Conservation (phyloP, 2,329 filamentous ascomycete genomes). For the Penicillium sp. region DNA sequence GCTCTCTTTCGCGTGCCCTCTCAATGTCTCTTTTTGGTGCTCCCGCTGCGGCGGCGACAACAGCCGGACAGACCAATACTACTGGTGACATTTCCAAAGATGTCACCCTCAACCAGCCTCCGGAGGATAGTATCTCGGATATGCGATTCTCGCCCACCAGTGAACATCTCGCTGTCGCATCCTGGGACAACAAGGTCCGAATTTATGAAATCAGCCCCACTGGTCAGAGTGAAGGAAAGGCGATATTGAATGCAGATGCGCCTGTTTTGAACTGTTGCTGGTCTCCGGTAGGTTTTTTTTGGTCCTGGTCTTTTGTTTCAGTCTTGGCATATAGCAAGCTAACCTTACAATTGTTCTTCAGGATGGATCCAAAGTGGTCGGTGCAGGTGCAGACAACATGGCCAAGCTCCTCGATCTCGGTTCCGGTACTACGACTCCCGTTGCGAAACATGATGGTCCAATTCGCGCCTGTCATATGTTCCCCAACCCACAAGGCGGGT, state of each 20-base stretch:
- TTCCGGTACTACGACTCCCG: constrained; percentile 52
- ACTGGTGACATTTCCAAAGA: constrained; percentile 91
- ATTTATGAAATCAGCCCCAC: constrained; percentile 86
- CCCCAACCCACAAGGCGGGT: constrained; percentile 56
- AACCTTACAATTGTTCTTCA: constrained; percentile 41
- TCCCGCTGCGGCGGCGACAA: constrained; percentile 52
- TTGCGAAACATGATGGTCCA: constrained; percentile 82
- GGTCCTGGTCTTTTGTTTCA: neutral
- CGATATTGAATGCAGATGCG: constrained; percentile 80
- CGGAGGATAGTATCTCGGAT: constrained; percentile 86
- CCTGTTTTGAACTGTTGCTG: constrained; percentile 85
- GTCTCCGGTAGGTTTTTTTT: constrained; percentile 68
- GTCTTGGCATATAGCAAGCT: neutral
- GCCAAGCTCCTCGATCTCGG: constrained; percentile 84
- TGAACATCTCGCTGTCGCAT: constrained; percentile 85
- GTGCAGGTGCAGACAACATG: constrained; percentile 86
- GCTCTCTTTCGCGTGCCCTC: constrained; percentile 13
- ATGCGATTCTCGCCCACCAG: constrained; percentile 75
- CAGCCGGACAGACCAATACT: constrained; percentile 60
- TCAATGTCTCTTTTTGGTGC: constrained; percentile 53
- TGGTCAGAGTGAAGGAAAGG: constrained; percentile 81
- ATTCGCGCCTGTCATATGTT: constrained; percentile 79
- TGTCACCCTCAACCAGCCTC: constrained; percentile 73
- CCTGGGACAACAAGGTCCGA: constrained; percentile 97
- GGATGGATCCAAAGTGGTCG: constrained; percentile 89